These are phyloP conservation scores for Cyclaneusma minus DNA, from an alignment of 2,329 filamentous ascomycete genomes.

Conservation along the genomic window DNA sequence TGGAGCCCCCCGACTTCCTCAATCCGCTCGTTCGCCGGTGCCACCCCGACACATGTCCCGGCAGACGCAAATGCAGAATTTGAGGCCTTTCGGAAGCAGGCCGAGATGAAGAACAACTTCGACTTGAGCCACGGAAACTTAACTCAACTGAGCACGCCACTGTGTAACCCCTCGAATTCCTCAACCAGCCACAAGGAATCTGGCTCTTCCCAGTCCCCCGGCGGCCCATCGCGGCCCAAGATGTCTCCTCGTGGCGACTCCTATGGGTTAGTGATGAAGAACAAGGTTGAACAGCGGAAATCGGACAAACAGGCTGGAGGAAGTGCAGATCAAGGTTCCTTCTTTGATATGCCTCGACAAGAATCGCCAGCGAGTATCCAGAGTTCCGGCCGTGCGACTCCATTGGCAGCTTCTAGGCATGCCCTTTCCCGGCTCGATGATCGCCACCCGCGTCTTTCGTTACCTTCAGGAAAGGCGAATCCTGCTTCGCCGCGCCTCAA, in stretches of 20 bases:
- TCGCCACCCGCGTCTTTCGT: constrained; percentile 36
- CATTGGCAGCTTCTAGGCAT: constrained; percentile 10
- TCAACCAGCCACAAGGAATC: constrained; percentile 24
- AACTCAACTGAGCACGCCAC: constrained; percentile 28
- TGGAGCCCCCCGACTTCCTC: constrained; percentile 62
- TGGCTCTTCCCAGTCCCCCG: constrained; percentile 33
- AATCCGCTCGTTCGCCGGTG: constrained; percentile 52
- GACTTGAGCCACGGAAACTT: constrained; percentile 25
- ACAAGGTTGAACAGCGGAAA: too few relatives aligned
- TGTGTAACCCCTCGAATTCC: constrained; percentile 11
- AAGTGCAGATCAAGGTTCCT: constrained; percentile 15
- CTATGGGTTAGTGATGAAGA: too few relatives aligned
- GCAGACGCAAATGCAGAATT: constrained; percentile 69
- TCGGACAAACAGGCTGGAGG: constrained; percentile 13
- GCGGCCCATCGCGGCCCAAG: neutral
- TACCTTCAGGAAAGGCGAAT: constrained; percentile 31
- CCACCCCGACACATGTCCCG: constrained; percentile 52
- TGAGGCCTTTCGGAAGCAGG: constrained; percentile 60
- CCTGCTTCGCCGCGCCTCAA: constrained; percentile 20
- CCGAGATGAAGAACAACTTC: constrained; percentile 46
- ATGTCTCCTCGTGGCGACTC: neutral
- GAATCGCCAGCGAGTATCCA: constrained; percentile 30
- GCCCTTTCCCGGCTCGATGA: constrained; percentile 24
- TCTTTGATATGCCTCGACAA: constrained; percentile 27
- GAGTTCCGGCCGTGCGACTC: constrained; percentile 16